These are phyloP conservation scores for Didymella arachidicola DNA, from an alignment of 2,329 filamentous ascomycete genomes.

Conservation along the genomic window DNA sequence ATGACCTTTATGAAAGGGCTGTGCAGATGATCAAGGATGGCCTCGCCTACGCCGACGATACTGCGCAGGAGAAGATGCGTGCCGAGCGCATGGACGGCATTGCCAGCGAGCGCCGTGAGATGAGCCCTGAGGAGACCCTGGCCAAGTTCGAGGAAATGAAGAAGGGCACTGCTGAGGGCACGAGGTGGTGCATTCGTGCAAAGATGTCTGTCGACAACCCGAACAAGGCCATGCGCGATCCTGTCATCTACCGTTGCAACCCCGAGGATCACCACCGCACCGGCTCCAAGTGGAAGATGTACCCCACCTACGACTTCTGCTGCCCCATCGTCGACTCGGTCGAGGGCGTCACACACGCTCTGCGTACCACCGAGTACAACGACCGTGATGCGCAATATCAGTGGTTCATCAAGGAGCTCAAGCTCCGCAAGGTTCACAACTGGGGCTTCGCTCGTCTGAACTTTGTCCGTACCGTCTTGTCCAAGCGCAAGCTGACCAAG, in stretches of 20 bases:
- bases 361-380: constrained; percentile 86
- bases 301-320: constrained; percentile 87
- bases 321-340: constrained; percentile 81
- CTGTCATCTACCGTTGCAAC: constrained; percentile 97
- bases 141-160: constrained; percentile 94
- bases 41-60: constrained; percentile 93
- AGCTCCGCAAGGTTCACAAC: constrained; percentile 78
- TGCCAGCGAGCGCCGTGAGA: constrained; percentile 80
- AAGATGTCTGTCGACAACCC: constrained; percentile 91
- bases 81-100: constrained; percentile 84
- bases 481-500: constrained; percentile 86
- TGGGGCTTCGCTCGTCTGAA: constrained; percentile 88
- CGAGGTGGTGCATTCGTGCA: constrained; percentile 89
- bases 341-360: constrained; percentile 83
- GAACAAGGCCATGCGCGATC: constrained; percentile 95
- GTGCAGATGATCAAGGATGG: constrained; percentile 85
- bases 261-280: constrained; percentile 76
- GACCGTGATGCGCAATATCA: constrained; percentile 87
- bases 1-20: constrained; percentile 86
- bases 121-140: constrained; percentile 81
- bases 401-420: constrained; percentile 80
- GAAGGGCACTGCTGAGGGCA: constrained; percentile 77
- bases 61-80: constrained; percentile 86
- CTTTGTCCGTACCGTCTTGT: constrained; percentile 82
- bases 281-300: constrained; percentile 81